Percentiles rank a stretch among this genome's conserved stretches.
These are phyloP conservation scores for Neofusicoccum ribis DNA, from an alignment of 2,329 filamentous ascomycete species.

Conservation along the genomic window DNA sequence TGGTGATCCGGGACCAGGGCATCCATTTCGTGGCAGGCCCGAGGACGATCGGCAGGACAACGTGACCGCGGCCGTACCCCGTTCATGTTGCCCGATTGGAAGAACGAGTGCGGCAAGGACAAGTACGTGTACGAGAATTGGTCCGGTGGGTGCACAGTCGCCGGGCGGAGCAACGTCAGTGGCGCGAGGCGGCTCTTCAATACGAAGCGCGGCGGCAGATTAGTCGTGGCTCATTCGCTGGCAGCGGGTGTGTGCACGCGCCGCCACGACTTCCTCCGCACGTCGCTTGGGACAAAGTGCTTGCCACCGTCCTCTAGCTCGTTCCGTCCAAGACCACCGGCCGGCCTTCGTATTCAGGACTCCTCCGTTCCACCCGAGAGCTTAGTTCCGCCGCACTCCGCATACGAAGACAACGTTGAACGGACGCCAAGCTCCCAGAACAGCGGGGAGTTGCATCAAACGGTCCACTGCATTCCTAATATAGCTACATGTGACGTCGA, in stretches of 20 bases:
- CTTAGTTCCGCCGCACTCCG: neutral
- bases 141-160: neutral
- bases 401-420: neutral
- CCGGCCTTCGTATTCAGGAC: neutral
- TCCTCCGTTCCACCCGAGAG: neutral
- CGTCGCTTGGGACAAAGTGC: neutral
- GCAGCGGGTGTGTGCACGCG: neutral
- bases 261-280: neutral
- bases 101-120: neutral
- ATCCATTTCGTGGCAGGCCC: too few species aligned
- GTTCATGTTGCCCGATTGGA: too few species aligned
- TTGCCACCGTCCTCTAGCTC: neutral
- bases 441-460: neutral
- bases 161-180: neutral
- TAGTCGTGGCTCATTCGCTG: neutral
- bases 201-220: neutral
- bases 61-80: too few species aligned
- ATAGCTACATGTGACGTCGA: slow-evolving; percentile 13
- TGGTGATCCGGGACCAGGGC: too few species aligned
- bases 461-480: neutral
- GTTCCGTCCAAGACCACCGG: neutral
- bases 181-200: slow-evolving; percentile 2
- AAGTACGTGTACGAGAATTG: neutral
- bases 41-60: too few species aligned
- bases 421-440: neutral